phyloP scores from a whole-genome alignment of 768 basidiomycete species.

The Pleurotus tuber-regium region DNA sequence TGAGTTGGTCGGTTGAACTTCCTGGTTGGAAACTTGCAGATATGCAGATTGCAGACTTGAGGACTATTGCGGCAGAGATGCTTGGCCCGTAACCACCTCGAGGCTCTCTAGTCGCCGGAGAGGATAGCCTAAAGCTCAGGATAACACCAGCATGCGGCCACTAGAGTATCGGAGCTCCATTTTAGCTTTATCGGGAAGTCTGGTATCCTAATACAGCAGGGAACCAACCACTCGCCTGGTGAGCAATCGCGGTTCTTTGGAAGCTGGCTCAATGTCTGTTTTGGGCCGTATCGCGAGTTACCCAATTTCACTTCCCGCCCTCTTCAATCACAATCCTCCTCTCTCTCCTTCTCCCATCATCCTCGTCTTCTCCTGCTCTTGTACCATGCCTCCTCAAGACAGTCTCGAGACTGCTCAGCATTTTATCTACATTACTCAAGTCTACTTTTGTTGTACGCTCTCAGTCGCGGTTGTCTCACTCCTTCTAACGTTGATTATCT shows the following conservation, averaged over 20 bases:
- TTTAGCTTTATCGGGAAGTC: conserved; percentile 5
- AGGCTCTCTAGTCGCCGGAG: neutral
- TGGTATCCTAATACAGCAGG: conserved; percentile 1
- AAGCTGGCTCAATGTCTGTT: conserved; percentile 8
- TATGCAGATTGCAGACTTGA: neutral
- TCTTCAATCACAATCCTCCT: conserved; percentile 25
- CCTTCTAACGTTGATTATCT: conserved; percentile 20
- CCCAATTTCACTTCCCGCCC: conserved; percentile 26
- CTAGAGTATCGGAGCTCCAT: neutral
- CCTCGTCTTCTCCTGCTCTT: conserved; percentile 22
- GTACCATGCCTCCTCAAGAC: conserved; percentile 25
- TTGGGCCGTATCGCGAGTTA: conserved; percentile 3
- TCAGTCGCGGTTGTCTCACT: conserved; percentile 16
- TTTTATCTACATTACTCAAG: conserved; percentile 79
- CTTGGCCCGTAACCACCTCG: conserved; percentile 6
- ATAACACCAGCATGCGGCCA: too few species aligned
- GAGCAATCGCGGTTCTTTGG: conserved; percentile 6
- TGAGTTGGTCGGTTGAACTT: conserved; percentile 5
- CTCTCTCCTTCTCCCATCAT: conserved; percentile 26
- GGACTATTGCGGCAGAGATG: neutral
- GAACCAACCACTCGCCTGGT: conserved; percentile 2
- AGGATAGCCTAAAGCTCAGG: too few species aligned
- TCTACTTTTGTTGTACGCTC: conserved; percentile 82
- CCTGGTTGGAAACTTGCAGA: conserved; percentile 2
- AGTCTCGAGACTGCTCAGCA: conserved; percentile 59